phyloP scores from a whole-genome alignment of 257 asterid genomes.

The Perilla frutescens region DNA sequence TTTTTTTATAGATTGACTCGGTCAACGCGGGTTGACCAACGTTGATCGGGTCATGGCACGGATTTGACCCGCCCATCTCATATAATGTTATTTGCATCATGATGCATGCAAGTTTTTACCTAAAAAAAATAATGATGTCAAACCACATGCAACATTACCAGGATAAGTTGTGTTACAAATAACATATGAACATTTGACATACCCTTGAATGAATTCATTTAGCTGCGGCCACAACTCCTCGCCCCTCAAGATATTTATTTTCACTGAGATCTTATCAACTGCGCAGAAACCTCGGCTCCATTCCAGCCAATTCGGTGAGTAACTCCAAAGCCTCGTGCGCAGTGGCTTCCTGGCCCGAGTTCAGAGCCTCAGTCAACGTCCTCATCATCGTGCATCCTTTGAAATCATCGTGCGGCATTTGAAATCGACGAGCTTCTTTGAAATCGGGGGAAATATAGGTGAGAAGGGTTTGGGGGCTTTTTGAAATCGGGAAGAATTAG shows the following conservation, averaged over 20 bases:
- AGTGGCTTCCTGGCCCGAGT: slow-evolving; percentile 81
- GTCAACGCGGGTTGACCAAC: too few relatives aligned
- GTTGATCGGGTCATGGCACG: too few relatives aligned
- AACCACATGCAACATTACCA: slow-evolving; percentile 16
- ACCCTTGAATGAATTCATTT: slow-evolving; percentile 85
- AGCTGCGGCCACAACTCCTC: slow-evolving; percentile 95
- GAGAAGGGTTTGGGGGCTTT: too few relatives aligned
- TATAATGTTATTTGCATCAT: too few relatives aligned
- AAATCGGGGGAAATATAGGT: too few relatives aligned
- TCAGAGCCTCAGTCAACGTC: slow-evolving; percentile 88
- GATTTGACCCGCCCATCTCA: too few relatives aligned
- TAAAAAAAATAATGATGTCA: background rate
- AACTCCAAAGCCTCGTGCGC: slow-evolving; percentile 94
- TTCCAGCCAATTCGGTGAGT: slow-evolving; percentile 87
- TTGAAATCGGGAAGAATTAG: too few relatives aligned
- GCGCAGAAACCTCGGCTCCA: slow-evolving; percentile 88
- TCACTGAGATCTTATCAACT: slow-evolving; percentile 89
- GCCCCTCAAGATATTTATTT: slow-evolving; percentile 82
- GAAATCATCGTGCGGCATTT: too few relatives aligned
- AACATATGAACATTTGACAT: slow-evolving; percentile 34
- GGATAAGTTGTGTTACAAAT: slow-evolving; percentile 5
- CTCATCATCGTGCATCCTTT: slow-evolving; percentile 97
- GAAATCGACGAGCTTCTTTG: too few relatives aligned
- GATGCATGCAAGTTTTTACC: too few relatives aligned
- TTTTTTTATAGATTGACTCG: too few relatives aligned